Conservation (phyloP, 306 rosid species). For the Fragaria nilgerrensis region DNA sequence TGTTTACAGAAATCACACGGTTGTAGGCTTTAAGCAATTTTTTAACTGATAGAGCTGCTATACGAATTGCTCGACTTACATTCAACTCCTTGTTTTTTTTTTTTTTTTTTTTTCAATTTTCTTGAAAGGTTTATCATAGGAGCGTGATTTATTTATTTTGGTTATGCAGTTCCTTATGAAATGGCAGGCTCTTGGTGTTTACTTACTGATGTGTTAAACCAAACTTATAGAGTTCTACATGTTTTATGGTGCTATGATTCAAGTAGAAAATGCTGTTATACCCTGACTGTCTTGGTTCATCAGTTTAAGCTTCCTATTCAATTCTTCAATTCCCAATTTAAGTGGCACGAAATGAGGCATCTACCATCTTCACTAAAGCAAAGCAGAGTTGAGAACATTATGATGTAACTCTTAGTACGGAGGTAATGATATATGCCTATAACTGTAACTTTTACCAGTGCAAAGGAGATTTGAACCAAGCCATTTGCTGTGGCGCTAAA, state of each 20-base stretch:
- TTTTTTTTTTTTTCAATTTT: no score
- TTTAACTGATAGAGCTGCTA: not conserved
- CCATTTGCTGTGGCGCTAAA: not conserved
- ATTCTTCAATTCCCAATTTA: not conserved
- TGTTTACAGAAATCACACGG: not conserved
- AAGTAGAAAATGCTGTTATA: not conserved
- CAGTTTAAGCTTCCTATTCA: not conserved
- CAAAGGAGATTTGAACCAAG: no score
- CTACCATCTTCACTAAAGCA: not conserved
- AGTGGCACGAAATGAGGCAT: not conserved
- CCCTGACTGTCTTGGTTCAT: not conserved
- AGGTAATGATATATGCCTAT: not conserved
- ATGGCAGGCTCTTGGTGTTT: not conserved
- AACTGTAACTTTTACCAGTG: not conserved
- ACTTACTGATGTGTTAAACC: no score
- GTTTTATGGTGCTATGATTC: not conserved
- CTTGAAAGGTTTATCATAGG: no score
- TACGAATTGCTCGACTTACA: not conserved
- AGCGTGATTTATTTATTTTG: not conserved
- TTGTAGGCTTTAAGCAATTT: not conserved
- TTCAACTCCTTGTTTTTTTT: not conserved
- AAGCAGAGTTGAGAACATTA: not conserved
- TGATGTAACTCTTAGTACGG: not conserved
- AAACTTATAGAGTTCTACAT: not conserved
- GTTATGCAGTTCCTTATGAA: not conserved